Percentiles rank a stretch among this genome's conserved stretches.
phyloP scores from a whole-genome alignment of 163 green algal species.

The Smithsoniella earleae region DNA sequence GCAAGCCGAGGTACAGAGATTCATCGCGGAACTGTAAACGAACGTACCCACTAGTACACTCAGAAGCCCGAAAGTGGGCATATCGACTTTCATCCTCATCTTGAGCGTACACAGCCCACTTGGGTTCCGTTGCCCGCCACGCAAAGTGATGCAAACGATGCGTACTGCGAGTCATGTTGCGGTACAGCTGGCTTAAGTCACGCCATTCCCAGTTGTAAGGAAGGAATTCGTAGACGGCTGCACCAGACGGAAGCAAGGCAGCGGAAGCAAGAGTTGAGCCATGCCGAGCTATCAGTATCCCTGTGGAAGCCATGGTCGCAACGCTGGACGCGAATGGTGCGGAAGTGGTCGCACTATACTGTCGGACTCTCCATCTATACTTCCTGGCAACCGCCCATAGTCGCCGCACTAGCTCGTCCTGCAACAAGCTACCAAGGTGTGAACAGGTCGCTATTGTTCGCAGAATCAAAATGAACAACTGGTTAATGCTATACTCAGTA shows the following conservation, averaged over 20 bases:
- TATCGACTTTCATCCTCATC: slow-evolving; percentile 36
- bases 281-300: slow-evolving; percentile 63
- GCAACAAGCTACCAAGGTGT: no score
- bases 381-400: slow-evolving; percentile 42
- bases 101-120: slow-evolving; percentile 43
- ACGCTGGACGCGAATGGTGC: slow-evolving; percentile 60
- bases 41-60: slow-evolving; percentile 43
- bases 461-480: no score
- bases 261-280: slow-evolving; percentile 54
- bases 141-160: slow-evolving; percentile 66
- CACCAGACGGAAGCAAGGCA: slow-evolving; percentile 58
- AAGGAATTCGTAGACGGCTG: slow-evolving; percentile 70
- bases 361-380: slow-evolving; percentile 42
- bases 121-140: slow-evolving; percentile 49
- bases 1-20: background rate
- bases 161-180: slow-evolving; percentile 58
- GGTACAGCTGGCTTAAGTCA: slow-evolving; percentile 55
- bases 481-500: no score
- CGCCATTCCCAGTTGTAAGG: slow-evolving; percentile 80
- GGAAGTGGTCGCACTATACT: slow-evolving; percentile 39
- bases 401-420: slow-evolving; percentile 40
- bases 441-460: no score
- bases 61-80: slow-evolving; percentile 39
- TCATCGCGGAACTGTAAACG: no score
- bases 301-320: slow-evolving; percentile 48